Evolutionary conservation across 768 basidiomycete species (phyloP).

Genomic region (Trametes elegans): DNA sequence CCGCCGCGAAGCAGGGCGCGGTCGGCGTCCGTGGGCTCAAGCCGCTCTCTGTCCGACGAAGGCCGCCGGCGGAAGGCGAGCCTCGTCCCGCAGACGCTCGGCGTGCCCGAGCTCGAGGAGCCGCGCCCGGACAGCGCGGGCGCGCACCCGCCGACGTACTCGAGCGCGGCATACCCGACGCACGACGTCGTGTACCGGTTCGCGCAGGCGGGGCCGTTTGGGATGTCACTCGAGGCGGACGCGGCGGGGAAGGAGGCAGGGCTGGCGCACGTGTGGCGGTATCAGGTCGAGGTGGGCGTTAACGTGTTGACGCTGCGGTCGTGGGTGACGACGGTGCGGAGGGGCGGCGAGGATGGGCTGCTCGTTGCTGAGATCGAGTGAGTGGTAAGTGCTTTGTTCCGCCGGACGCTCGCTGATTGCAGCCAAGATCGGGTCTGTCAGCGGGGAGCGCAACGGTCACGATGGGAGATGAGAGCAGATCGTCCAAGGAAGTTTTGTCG

Average conservation of each 20-base stretch:
- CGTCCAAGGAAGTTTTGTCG: conserved; percentile 19
- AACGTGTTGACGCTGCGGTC: conserved; percentile 25
- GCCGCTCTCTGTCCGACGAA: conserved; percentile 2
- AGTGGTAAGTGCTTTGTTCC: conserved; percentile 2
- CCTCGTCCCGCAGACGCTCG: background rate
- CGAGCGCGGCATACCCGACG: conserved; percentile 15
- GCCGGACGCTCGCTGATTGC: background rate
- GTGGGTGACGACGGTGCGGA: conserved; percentile 21
- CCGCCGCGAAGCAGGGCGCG: conserved; percentile 1
- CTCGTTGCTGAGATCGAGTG: conserved; percentile 25
- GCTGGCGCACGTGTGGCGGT: conserved; percentile 2
- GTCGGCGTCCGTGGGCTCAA: conserved; percentile 2
- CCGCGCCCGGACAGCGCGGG: background rate
- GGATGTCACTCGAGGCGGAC: conserved; percentile 17
- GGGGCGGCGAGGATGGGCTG: conserved; percentile 23
- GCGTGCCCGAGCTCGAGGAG: background rate
- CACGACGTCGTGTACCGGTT: conserved; percentile 20
- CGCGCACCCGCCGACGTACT: conserved; percentile 22
- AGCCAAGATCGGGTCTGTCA: conserved; percentile 16
- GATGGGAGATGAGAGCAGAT: conserved; percentile 16
- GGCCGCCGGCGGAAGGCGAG: background rate
- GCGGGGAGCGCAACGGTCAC: conserved; percentile 15
- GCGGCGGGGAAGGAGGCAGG: background rate
- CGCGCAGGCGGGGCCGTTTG: conserved; percentile 23
- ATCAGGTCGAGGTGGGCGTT: conserved; percentile 24